phyloP scores from a whole-genome alignment of 768 basidiomycete species.

The Suillus hirtellus region DNA sequence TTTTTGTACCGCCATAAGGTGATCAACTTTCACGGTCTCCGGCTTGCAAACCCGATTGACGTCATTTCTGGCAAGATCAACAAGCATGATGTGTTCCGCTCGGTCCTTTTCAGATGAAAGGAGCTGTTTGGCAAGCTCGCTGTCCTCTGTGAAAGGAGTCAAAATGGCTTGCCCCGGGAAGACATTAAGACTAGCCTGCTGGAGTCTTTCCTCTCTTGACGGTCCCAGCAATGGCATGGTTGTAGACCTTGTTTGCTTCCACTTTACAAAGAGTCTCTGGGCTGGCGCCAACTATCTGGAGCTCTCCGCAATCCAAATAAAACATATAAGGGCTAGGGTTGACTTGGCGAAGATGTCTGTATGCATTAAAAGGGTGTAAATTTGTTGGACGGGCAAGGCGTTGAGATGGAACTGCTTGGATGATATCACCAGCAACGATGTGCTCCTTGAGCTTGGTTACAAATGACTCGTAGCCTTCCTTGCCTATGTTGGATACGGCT shows the following conservation, averaged over 20 bases:
- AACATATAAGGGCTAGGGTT: conserved; percentile 99
- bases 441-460: conserved; percentile 92
- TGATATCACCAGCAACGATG: conserved; percentile 95
- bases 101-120: conserved; percentile 89
- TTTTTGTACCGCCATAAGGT: conserved; percentile 89
- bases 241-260: conserved; percentile 86
- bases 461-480: conserved; percentile 86
- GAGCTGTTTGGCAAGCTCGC: conserved; percentile 69
- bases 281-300: conserved; percentile 96
- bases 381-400: conserved; percentile 80
- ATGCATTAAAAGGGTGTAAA: conserved; percentile 96
- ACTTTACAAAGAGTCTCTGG: conserved; percentile 98
- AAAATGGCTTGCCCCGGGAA: conserved; percentile 8
- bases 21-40: conserved; percentile 93
- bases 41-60: conserved; percentile 97
- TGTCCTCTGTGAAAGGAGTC: conserved; percentile 72
- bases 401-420: conserved; percentile 98
- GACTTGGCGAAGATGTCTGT: conserved; percentile 87
- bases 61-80: conserved; percentile 96
- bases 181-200: conserved; percentile 61
- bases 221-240: conserved; percentile 98
- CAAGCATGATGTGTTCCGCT: conserved; percentile 98
- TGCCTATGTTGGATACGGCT: conserved; percentile 88
- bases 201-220: conserved; percentile 80
- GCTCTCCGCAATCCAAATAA: conserved; percentile 89